These are phyloP conservation scores for Canavalia gladiata DNA, from an alignment of 306 rosid genomes.

Conservation along the genomic window DNA sequence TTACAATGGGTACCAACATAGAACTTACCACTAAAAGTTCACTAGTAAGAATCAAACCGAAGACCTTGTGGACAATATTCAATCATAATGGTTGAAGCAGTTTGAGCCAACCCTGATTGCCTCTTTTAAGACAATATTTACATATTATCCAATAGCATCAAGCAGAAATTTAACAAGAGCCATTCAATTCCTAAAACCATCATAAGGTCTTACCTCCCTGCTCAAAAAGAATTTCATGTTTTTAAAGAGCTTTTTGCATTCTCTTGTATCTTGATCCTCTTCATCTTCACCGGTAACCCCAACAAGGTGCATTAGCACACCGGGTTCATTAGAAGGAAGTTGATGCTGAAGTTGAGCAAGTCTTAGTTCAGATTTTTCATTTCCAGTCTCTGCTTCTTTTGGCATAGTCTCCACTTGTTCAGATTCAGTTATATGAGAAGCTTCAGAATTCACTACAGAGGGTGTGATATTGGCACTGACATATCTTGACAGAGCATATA, in stretches of 20 bases:
- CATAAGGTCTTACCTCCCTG: conserved; percentile 78
- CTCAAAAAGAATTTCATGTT: conserved; percentile 85
- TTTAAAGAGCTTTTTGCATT: conserved; percentile 80
- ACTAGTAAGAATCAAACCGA: not conserved
- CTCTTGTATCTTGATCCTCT: conserved; percentile 79
- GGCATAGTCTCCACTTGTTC: conserved; percentile 57
- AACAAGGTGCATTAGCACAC: conserved; percentile 86
- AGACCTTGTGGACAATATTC: not conserved
- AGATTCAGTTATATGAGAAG: conserved; percentile 57
- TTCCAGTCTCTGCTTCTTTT: conserved; percentile 47
- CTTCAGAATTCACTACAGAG: conserved; percentile 57
- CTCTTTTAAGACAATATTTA: not conserved
- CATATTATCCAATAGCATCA: not conserved
- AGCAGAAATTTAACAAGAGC: not conserved
- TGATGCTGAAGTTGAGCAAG: conserved; percentile 97
- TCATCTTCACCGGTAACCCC: conserved; percentile 67
- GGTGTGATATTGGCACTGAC: conserved; percentile 58
- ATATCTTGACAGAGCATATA: conserved; percentile 84
- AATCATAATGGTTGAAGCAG: not conserved
- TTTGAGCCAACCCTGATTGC: conserved; percentile 1
- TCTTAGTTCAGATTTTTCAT: conserved; percentile 75
- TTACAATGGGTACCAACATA: not conserved
- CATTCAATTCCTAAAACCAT: not conserved
- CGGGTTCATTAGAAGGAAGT: conserved; percentile 88
- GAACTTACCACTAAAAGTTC: not conserved